phyloP scores from a whole-genome alignment of 2,329 filamentous ascomycete species.

The Paramyrothecium sp. region DNA sequence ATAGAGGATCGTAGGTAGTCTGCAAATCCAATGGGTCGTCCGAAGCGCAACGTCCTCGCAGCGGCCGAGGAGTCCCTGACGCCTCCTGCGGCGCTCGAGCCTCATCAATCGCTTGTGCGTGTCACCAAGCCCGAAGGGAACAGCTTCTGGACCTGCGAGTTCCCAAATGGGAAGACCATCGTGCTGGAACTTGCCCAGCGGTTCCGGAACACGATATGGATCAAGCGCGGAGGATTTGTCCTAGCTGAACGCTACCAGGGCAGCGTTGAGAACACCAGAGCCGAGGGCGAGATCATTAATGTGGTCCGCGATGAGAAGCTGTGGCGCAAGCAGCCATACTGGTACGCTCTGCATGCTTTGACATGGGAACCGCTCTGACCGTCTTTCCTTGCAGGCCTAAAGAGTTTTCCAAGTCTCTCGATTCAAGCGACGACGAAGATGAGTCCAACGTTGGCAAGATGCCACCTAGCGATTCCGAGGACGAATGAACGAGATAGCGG shows the following conservation, averaged over 20 bases:
- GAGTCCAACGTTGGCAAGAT: slow-evolving; percentile 81
- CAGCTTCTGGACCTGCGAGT: slow-evolving; percentile 78
- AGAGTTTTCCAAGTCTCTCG: slow-evolving; percentile 70
- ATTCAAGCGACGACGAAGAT: slow-evolving; percentile 68
- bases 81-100: slow-evolving; percentile 57
- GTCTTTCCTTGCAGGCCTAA: slow-evolving; percentile 59
- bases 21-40: slow-evolving; percentile 30
- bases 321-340: slow-evolving; percentile 88
- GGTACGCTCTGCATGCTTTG: slow-evolving; percentile 50
- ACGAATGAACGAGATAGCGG: slow-evolving; percentile 43
- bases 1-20: background rate
- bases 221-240: slow-evolving; percentile 85
- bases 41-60: slow-evolving; percentile 72
- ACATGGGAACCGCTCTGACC: slow-evolving; percentile 13
- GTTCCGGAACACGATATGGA: slow-evolving; percentile 92
- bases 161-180: slow-evolving; percentile 64
- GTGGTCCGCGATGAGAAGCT: slow-evolving; percentile 86
- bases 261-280: slow-evolving; percentile 70
- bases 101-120: slow-evolving; percentile 68
- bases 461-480: slow-evolving; percentile 79
- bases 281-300: slow-evolving; percentile 88
- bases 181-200: slow-evolving; percentile 79
- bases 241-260: slow-evolving; percentile 69
- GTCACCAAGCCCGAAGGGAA: slow-evolving; percentile 84
- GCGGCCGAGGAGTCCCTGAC: slow-evolving; percentile 70